phyloP scores from a whole-genome alignment of 2,329 filamentous ascomycete genomes.

The Ascochyta clinopodiicola region DNA sequence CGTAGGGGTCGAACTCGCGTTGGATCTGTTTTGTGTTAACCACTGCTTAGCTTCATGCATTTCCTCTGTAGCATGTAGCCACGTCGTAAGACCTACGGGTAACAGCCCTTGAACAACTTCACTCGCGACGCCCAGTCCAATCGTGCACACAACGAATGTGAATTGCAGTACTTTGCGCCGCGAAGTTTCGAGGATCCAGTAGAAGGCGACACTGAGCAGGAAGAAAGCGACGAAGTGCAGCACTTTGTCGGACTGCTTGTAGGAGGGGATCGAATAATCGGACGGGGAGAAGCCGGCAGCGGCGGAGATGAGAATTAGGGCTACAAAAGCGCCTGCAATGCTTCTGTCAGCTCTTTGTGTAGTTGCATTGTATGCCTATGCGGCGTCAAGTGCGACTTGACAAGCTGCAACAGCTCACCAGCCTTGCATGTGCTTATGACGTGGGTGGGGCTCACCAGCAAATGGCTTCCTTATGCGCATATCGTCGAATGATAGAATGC shows the following conservation, averaged over 20 bases:
- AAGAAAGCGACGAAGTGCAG: conserved; percentile 91
- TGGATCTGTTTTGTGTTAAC: conserved; percentile 46
- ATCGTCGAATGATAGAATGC: background rate
- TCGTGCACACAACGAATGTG: conserved; percentile 80
- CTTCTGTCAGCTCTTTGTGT: background rate
- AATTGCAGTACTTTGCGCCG: conserved; percentile 85
- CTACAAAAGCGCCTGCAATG: conserved; percentile 54
- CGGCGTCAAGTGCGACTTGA: background rate
- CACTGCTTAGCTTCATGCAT: too few relatives aligned
- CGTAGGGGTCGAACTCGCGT: conserved; percentile 74
- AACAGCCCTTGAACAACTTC: conserved; percentile 78
- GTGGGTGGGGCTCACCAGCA: conserved; percentile 68
- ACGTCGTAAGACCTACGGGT: conserved; percentile 51
- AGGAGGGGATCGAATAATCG: conserved; percentile 57
- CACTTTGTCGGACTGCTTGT: conserved; percentile 82
- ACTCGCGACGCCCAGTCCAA: conserved; percentile 73
- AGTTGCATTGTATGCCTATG: background rate
- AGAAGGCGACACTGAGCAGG: conserved; percentile 83
- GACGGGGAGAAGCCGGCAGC: conserved; percentile 74
- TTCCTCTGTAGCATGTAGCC: too few relatives aligned
- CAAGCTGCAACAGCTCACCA: background rate
- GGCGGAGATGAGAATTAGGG: conserved; percentile 68
- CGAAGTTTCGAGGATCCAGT: conserved; percentile 94
- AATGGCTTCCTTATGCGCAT: conserved; percentile 92
- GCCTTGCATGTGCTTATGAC: conserved; percentile 22